Evolutionary conservation across 2,329 filamentous ascomycete species (phyloP), one percentile per base, ranked within the genome.

Genomic region (Penicillium sp.): DNA sequence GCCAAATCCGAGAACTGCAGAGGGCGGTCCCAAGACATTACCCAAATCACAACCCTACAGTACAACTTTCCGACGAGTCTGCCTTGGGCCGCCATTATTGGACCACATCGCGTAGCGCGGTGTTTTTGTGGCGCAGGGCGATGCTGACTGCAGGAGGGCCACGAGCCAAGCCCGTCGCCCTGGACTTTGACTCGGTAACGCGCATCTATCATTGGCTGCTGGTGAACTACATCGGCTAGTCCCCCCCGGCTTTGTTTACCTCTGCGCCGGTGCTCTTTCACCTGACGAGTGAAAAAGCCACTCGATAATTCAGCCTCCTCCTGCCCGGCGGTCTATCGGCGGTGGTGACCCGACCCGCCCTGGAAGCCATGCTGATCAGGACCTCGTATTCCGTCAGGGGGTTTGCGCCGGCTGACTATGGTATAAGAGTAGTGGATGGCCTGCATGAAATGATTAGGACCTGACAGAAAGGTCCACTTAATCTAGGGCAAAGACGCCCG

Each of bases 141-240:
- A 33, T n/a, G 51, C 61, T 65, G 43, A 62, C 58, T 62, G 61
- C 63, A 64, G 51, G 4, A 52, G 52, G 52, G 49, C 48, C 40
- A 38, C 43, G 46, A 30, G 33, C 52, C 55, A 42, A 37, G 48
- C 25, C 40, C 26, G 22, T 53, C 14, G 43, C 54, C 37, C 43
- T 55, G n/a, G 25, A n/a, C 28, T 57, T 45, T 45, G 61, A 42
- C 45, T 64, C 61, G 58, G 42, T 35, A 65, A 59, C 42, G 11
- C 16, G 16, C 11, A 4, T 11, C 26, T 6, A 22, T 38, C 8
- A 59, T 65, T 65, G 55, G 63, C 26, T 43, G 30, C 25, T 49
- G 16, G 1, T 8, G 33, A 63, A 63, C 16, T 64, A 22, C 55
- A 61, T 22, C 13, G 22, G 28, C 37, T n/a, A 37, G 28, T n/a